phyloP scores from a whole-genome alignment of 768 basidiomycete genomes.

The Sutorius australiensis region DNA sequence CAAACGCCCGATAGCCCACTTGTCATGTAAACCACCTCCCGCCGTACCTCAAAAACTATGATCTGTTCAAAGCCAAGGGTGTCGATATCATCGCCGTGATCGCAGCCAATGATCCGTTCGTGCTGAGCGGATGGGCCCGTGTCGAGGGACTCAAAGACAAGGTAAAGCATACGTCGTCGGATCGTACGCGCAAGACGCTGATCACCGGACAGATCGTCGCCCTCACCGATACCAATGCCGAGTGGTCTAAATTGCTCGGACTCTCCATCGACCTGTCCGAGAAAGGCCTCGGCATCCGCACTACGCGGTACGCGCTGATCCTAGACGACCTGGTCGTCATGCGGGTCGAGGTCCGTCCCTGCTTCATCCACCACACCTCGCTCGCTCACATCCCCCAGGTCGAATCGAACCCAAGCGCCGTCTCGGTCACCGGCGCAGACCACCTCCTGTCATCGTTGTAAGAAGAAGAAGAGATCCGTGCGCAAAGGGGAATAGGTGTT shows the following conservation, averaged over 20 bases:
- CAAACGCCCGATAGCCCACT: conserved; percentile 30
- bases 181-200: background rate
- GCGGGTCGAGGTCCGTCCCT: conserved; percentile 50
- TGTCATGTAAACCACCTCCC: conserved; percentile 44
- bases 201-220: conserved; percentile 46
- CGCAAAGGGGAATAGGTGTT: conserved; percentile 5
- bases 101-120: conserved; percentile 58
- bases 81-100: conserved; percentile 51
- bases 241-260: conserved; percentile 55
- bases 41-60: conserved; percentile 43
- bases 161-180: conserved; percentile 38
- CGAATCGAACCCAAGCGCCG: conserved; percentile 4
- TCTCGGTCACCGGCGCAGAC: conserved; percentile 13
- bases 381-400: conserved; percentile 10
- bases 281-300: conserved; percentile 54
- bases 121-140: conserved; percentile 59
- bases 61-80: conserved; percentile 50
- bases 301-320: conserved; percentile 59
- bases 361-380: background rate
- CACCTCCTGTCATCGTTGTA: conserved; percentile 9
- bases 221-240: conserved; percentile 51
- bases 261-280: conserved; percentile 50
- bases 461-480: conserved; percentile 12
- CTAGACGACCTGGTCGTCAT: conserved; percentile 69
- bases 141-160: conserved; percentile 63